Evolutionary conservation across 768 basidiomycete genomes (phyloP).

Genomic region (Tylopilus subfusipes): DNA sequence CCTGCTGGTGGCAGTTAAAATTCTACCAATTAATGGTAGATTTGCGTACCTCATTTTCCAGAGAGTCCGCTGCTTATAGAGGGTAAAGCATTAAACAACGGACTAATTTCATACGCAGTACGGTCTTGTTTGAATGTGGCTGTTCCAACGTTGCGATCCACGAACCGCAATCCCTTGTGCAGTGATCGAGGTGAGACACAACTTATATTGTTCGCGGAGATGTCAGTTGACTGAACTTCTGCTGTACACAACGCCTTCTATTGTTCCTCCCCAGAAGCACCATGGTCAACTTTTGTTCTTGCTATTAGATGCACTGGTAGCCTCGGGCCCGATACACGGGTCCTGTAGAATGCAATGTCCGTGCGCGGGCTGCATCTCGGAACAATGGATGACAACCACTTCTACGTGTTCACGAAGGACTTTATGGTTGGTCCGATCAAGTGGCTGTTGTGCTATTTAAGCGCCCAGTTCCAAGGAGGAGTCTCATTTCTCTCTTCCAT

Average conservation of each 20-base stretch:
- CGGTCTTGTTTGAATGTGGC: slow-evolving; percentile 16
- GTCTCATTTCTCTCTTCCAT: slow-evolving; percentile 5
- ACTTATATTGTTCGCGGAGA: slow-evolving; percentile 17
- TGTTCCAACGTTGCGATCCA: slow-evolving; percentile 6
- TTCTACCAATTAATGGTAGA: not conserved
- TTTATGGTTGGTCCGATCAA: slow-evolving; percentile 9
- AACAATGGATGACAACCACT: slow-evolving; percentile 23
- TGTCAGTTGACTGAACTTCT: slow-evolving; percentile 2
- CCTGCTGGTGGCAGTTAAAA: not conserved
- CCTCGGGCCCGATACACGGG: slow-evolving; percentile 9
- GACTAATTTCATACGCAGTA: not conserved
- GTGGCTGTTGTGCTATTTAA: slow-evolving; percentile 21
- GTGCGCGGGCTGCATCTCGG: not conserved
- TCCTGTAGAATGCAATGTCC: slow-evolving; percentile 1
- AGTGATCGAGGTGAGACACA: slow-evolving; percentile 34
- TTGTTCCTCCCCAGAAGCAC: slow-evolving; percentile 22
- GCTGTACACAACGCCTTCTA: slow-evolving; percentile 9
- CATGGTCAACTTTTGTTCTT: slow-evolving; percentile 24
- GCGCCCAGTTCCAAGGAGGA: not conserved
- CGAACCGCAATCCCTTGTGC: slow-evolving; percentile 14
- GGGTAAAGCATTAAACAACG: not conserved
- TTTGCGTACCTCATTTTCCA: slow-evolving; percentile 3
- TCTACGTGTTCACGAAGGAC: slow-evolving; percentile 8
- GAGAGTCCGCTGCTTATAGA: not conserved
- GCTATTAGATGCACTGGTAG: slow-evolving; percentile 2